Base-by-base conservation (phyloP, 768 basidiomycete species). In the Lenzites betulinus region DNA sequence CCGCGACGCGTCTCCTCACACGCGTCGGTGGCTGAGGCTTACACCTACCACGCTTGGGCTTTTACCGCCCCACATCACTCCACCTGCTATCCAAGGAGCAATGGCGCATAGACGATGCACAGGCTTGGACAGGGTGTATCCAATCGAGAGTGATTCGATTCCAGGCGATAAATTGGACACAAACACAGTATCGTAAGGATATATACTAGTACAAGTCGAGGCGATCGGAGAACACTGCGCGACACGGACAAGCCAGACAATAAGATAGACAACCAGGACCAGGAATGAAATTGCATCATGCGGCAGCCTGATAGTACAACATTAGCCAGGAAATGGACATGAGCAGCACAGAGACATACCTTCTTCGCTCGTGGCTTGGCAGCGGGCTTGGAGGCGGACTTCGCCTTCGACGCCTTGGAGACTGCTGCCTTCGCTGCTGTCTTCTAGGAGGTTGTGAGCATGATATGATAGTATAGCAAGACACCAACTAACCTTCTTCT, bases 401-500 rank as follows among this genome's bases (percentile, higher is more conserved):
- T 62, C 7, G 60, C 44, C 61, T 66, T 68, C 49, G 66, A 63
- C 8, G 67, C 65, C 65, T 73, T 74, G 33, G 65, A 55, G 20
- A 67, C 71, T 22, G 72, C 69, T 44, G 69, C 64, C 65, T 74
- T 74, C 3, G 63, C 74, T 2, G 69, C 70, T 49, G 71, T 57
- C 68, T 73, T 57, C 51, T 52, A 35, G n/a, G 39, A 16, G 15
- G 25, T n/a, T 9, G 43, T 25, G 42, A 39, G 30, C 35, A 30
- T 5, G 16, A 36, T 2, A 2, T 15, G 13, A 23, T n/a, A 15
- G n/a, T 12, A 23, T 11, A 15, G 1, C 3, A 22, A 16, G 4
- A 12, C 11, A 15, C 11, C 3, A 11, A 54, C 52, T 1, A 22
- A 70, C 76, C 70, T 72, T 73, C 72, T 76, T 74, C 56, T 71